phyloP scores from a whole-genome alignment of 352 stramenopile genomes.

The Globisporangium takayamanum region DNA sequence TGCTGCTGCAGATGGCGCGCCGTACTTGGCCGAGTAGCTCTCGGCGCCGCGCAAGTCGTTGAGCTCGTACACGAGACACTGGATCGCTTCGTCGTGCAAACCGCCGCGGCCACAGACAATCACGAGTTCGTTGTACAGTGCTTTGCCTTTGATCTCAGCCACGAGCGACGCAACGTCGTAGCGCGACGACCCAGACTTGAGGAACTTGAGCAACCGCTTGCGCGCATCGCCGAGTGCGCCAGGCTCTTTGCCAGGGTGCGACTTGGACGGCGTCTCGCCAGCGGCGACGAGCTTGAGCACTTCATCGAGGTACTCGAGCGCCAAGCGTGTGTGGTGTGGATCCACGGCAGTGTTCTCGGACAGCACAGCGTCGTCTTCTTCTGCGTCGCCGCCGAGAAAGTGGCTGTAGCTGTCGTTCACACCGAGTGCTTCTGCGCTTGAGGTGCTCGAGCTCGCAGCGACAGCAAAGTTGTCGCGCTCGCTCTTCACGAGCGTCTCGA shows the following conservation, averaged over 20 bases:
- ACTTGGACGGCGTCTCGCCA: constrained; percentile 77
- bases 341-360: constrained; percentile 32
- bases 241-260: constrained; percentile 68
- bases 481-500: constrained; percentile 76
- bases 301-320: constrained; percentile 84
- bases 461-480: constrained; percentile 22
- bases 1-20: constrained; percentile 15
- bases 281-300: constrained; percentile 63
- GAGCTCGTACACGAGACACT: constrained; percentile 66
- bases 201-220: constrained; percentile 74
- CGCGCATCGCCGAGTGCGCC: constrained; percentile 64
- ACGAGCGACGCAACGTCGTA: constrained; percentile 72
- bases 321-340: constrained; percentile 75
- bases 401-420: constrained; percentile 83
- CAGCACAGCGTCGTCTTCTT: constrained; percentile 36
- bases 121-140: constrained; percentile 81
- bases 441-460: constrained; percentile 7
- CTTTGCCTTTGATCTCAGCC: constrained; percentile 67
- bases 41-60: constrained; percentile 79
- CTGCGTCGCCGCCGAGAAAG: constrained; percentile 64
- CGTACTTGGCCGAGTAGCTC: constrained; percentile 82
- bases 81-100: constrained; percentile 74
- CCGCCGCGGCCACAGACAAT: constrained; percentile 77
- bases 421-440: constrained; percentile 20
- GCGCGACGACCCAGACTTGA: constrained; percentile 67